Base-by-base conservation (phyloP, 2,329 filamentous ascomycete genomes). In the Hypoxylon sp. region DNA sequence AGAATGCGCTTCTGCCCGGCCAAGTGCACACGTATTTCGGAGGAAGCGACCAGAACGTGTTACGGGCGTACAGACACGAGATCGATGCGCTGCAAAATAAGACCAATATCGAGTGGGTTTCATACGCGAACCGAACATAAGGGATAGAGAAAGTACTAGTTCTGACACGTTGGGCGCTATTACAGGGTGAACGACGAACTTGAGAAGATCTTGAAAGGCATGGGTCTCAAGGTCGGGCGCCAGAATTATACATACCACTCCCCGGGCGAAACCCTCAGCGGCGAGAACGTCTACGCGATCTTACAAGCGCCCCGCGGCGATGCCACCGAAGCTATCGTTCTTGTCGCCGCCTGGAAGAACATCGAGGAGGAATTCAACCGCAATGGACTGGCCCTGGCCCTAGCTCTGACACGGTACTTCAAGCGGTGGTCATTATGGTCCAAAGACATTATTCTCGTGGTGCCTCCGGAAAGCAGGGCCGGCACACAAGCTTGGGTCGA, bases 21-120 rank as follows among this genome's bases (percentile, higher is more conserved):
- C 95, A 99, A 75, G 95, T 98, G 7, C 94, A 98, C 77, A 97
- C 95, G 1, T 99, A 99, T 76, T 99, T 99, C 72, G 88, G 91
- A 5, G 95, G 95, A 15, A 97, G 92, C 74, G 95, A 99, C 73
- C 93, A 98, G 78, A 90, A 97, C 74, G 86, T 98, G 64, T 93
- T 98, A 71, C 85, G 92, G 42, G 95, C 92, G 6, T 98, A 96
- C 74, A 87, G 89, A 70, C 88, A 91, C 70, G 95, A 98, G 77
- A 81, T 97, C 47, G 86, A 90, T 66, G 81, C 77, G 7, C 71
- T 93, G 58, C 81, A 78, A 51, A 77, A 78, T 63, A 78, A 76
- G 68, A 76, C 74, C 60, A 87, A 87, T 64, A 70, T 77, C 58
- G 80, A 82, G 83, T 85, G 74, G 60, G 80, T 35, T 4, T 24